Conservation (phyloP, 768 basidiomycete species). For the Saitozyma sp. region DNA sequence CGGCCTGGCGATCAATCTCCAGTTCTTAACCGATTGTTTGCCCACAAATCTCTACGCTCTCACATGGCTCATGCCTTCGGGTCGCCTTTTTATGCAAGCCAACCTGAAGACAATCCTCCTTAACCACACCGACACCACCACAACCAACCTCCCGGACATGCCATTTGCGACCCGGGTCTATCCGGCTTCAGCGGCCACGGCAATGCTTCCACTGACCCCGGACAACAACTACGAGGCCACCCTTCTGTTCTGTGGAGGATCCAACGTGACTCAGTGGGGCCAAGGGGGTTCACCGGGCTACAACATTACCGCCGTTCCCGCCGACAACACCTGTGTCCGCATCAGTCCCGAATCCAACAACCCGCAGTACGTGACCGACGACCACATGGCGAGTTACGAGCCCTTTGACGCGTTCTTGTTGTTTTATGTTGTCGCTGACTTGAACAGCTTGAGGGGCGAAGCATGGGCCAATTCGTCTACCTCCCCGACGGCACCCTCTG, state of each 20-base stretch:
- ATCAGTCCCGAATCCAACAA: conserved; percentile 64
- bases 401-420: neutral
- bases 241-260: conserved; percentile 87
- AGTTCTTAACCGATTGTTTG: conserved; percentile 67
- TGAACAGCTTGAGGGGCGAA: conserved; percentile 51
- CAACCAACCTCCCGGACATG: conserved; percentile 63
- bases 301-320: conserved; percentile 58
- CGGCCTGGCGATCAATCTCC: conserved; percentile 65
- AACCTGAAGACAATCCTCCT: conserved; percentile 59
- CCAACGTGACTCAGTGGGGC: conserved; percentile 66
- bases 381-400: conserved; percentile 54
- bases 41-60: conserved; percentile 72
- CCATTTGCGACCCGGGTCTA: conserved; percentile 56
- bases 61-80: conserved; percentile 64
- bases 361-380: conserved; percentile 46
- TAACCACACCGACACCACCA: conserved; percentile 63
- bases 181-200: conserved; percentile 74
- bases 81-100: conserved; percentile 55
- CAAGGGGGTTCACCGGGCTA: conserved; percentile 71
- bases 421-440: conserved; percentile 3
- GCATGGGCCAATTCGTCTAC: conserved; percentile 89
- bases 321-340: conserved; percentile 75
- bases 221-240: conserved; percentile 84
- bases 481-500: conserved; percentile 57
- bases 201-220: conserved; percentile 90